Evolutionary conservation across 2,329 filamentous ascomycete species (phyloP), one percentile per base, ranked within the genome.

Genomic region (Macroventuria anomochaeta): DNA sequence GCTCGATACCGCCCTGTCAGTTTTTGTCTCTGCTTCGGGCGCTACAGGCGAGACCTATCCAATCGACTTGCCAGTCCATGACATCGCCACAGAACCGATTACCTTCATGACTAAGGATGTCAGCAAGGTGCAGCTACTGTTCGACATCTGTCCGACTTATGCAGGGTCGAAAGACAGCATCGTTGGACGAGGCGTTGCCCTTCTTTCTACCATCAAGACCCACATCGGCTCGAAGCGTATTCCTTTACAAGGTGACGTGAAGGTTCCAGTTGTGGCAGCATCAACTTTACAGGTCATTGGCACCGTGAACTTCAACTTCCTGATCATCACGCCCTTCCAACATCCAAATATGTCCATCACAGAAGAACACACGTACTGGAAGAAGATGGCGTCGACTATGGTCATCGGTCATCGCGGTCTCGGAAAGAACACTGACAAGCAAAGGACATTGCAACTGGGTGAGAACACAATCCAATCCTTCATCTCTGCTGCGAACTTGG

Each of bases 391-490:
- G 11, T 90, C 91, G 3, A 93, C 93, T 2, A 96, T 96, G 90
- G 85, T 88, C 51, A 88, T 88, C 60, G 86, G 86, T 5, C 86
- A 88, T 71, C 81, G 86, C 67, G 86, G 78, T 69, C 80, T 97
- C 23, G 95, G 95, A 62, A 97, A 97, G 79, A 99, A 99, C 73
- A 83, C 90, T 57, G 83, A 87, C 11, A 86, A 88, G 25, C 90
- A 91, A 70, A 90, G 88, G 57, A 97, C 93, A 2, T 80, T 99
- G 28, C 96, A 99, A 72, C 81, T 99, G 1, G 96, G 95, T 55
- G 95, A 99, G 76, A 99, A 99, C 73, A 99, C 95, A 0, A 82
- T 99, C 21, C 89, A 86, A 63, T 97, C 95, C 0, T 99, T 99
- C 76, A 96, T 97, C 68, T 91, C 93, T 2, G 95, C 95, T 2